Conservation (phyloP, 208 protist genomes). For the Leishmania tarentolae region DNA sequence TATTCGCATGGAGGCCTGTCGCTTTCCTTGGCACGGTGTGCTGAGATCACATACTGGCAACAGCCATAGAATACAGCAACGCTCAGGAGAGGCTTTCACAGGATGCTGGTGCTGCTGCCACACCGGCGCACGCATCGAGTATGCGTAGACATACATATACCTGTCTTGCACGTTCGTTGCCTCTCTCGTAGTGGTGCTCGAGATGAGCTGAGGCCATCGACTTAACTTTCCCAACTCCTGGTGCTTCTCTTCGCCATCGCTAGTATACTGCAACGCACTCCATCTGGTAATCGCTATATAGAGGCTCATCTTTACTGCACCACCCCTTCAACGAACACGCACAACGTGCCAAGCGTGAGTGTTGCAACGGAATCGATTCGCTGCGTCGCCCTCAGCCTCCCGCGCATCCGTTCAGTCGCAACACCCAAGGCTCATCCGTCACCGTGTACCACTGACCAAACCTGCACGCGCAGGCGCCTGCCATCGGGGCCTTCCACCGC, state of each 20-base stretch:
- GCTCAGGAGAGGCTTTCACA: not conserved
- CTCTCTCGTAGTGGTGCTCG: not conserved
- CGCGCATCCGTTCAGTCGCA: not conserved
- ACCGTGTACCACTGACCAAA: not conserved
- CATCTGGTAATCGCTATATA: not conserved
- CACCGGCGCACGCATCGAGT: not conserved
- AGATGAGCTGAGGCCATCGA: not conserved
- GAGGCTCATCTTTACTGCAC: not conserved
- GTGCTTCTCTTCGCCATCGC: not conserved
- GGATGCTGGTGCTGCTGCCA: not conserved
- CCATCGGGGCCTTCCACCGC: not conserved
- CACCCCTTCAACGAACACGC: not conserved
- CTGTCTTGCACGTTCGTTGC: not conserved
- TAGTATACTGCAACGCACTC: not conserved
- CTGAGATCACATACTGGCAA: not conserved
- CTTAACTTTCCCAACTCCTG: not conserved
- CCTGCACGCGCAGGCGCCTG: not conserved
- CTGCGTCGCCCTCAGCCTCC: not conserved
- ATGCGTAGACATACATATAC: not conserved
- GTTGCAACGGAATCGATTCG: not conserved
- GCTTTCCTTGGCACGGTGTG: not conserved
- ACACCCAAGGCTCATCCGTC: not conserved
- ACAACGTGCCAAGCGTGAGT: not conserved
- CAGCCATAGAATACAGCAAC: not conserved
- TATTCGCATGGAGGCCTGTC: not conserved